A percentile compares a stretch with the other conserved stretches of the same genome.
Conservation (phyloP, 257 asterid species). For the Pogostemon cablin region DNA sequence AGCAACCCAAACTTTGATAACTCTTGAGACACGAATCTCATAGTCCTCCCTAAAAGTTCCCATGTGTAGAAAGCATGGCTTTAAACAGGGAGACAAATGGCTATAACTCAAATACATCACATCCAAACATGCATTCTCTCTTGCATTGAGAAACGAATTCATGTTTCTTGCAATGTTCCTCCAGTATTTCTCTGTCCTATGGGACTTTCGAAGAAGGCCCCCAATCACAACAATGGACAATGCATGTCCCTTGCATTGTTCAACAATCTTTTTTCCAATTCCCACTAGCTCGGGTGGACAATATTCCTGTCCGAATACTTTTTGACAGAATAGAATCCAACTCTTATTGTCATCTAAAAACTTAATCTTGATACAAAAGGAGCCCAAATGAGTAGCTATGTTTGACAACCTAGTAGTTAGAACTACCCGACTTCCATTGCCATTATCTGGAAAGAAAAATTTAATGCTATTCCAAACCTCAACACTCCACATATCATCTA, state of each 20-base stretch:
- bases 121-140: slow-evolving; percentile 4
- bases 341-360: background rate
- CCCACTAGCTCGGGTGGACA: background rate
- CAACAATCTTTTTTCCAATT: slow-evolving; percentile 2
- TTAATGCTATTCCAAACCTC: slow-evolving; percentile 1
- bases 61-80: slow-evolving; percentile 11
- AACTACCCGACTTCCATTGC: slow-evolving; percentile 4
- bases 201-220: slow-evolving; percentile 16
- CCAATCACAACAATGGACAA: slow-evolving; percentile 16
- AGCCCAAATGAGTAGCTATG: background rate
- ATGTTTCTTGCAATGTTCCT: background rate
- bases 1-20: background rate
- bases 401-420: slow-evolving; percentile 18
- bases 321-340: slow-evolving; percentile 9
- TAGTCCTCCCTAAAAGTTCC: background rate
- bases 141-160: background rate
- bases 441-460: slow-evolving; percentile 14
- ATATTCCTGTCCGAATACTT: slow-evolving; percentile 12
- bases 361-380: background rate
- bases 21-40: background rate
- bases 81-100: background rate
- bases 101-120: slow-evolving; percentile 12
- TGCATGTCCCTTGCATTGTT: slow-evolving; percentile 19
- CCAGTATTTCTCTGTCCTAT: background rate
- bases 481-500: slow-evolving; percentile 10